These are phyloP conservation scores for Phytophthora uliginosa DNA, from an alignment of 352 stramenopile genomes.

Conservation along the genomic window DNA sequence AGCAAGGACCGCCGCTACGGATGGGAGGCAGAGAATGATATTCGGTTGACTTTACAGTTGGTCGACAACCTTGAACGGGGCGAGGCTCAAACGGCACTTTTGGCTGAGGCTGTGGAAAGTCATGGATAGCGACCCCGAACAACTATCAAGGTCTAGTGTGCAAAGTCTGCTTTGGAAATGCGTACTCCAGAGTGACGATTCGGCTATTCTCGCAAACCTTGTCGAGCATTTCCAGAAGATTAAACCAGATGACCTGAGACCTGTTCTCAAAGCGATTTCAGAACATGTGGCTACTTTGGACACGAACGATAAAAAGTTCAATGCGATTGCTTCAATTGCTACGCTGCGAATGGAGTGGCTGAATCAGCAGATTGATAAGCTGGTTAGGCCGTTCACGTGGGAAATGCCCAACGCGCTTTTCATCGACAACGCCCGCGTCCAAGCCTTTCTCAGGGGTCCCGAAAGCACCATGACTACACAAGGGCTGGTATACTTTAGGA, in stretches of 20 bases:
- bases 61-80: constrained; percentile 2
- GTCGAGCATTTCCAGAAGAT: constrained; percentile 15
- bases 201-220: background rate
- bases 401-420: constrained; percentile 15
- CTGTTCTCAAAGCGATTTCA: constrained; percentile 1
- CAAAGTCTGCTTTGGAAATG: constrained; percentile 18
- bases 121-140: background rate
- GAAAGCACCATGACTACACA: constrained; percentile 15
- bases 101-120: constrained; percentile 5
- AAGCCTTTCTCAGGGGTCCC: constrained; percentile 13
- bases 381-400: constrained; percentile 13
- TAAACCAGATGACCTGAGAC: background rate
- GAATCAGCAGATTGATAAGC: constrained; percentile 9
- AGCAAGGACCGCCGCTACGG: background rate
- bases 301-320: constrained; percentile 9
- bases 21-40: background rate
- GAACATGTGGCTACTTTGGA: background rate
- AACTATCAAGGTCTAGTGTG: background rate
- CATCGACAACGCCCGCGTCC: background rate
- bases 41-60: constrained; percentile 13
- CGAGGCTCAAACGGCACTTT: background rate
- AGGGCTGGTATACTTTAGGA: constrained; percentile 10
- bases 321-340: background rate
- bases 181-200: background rate
- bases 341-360: constrained; percentile 10